Evolutionary conservation across 768 basidiomycete genomes (phyloP).

Genomic region (Macrolepiota fuliginosa): DNA sequence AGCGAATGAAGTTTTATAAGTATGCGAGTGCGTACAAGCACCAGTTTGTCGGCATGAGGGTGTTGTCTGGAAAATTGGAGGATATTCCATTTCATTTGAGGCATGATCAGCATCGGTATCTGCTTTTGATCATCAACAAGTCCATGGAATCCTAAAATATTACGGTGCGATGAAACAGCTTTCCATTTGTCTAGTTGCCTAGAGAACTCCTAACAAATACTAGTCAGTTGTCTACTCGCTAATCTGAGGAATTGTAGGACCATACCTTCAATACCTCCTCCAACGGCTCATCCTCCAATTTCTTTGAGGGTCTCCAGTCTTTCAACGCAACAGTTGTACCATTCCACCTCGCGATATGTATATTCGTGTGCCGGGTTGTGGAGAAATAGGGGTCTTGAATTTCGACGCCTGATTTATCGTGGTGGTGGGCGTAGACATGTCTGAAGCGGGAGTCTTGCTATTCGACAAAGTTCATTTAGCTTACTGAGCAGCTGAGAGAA

Average conservation of each 20-base stretch:
- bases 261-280: background rate
- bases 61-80: slow-evolving; percentile 12
- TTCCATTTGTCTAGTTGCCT: slow-evolving; percentile 18
- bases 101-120: slow-evolving; percentile 11
- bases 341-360: background rate
- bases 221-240: background rate
- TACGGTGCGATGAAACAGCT: slow-evolving; percentile 14
- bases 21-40: slow-evolving; percentile 7
- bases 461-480: background rate
- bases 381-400: background rate
- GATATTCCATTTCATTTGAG: slow-evolving; percentile 15
- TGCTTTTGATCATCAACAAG: slow-evolving; percentile 8
- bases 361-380: background rate
- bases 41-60: slow-evolving; percentile 7
- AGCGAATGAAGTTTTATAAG: background rate
- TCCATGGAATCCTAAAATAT: slow-evolving; percentile 18
- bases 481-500: background rate
- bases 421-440: background rate
- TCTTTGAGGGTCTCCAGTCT: background rate
- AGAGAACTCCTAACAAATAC: slow-evolving; percentile 3
- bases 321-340: background rate
- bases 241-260: background rate
- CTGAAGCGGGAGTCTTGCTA: background rate
- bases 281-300: background rate
- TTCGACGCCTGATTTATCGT: no score